Percentiles rank a stretch among this genome's conserved stretches.
Evolutionary conservation across 352 stramenopile genomes (phyloP).

Genomic region (Saprolegnia parasitica): DNA sequence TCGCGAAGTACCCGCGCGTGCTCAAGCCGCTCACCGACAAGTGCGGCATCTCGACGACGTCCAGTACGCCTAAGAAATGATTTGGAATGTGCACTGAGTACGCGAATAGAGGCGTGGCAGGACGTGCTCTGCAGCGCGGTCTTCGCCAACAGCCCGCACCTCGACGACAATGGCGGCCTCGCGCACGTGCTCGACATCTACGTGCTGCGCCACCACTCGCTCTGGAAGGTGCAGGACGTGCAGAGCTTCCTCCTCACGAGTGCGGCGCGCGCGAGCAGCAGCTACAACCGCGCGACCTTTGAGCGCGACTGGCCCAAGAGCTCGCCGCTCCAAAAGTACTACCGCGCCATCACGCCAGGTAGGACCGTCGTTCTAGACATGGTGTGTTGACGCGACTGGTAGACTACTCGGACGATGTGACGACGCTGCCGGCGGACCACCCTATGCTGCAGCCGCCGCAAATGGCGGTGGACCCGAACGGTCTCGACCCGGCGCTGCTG

Average conservation of each 20-base stretch:
- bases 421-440: slow-evolving; percentile 72
- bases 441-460: slow-evolving; percentile 69
- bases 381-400: background rate
- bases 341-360: slow-evolving; percentile 59
- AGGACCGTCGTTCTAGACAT: too few species aligned
- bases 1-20: slow-evolving; percentile 65
- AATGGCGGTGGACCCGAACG: slow-evolving; percentile 52
- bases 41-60: slow-evolving; percentile 60
- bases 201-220: slow-evolving; percentile 61
- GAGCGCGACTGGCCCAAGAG: slow-evolving; percentile 45
- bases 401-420: slow-evolving; percentile 87
- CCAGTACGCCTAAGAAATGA: slow-evolving; percentile 50
- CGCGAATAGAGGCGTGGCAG: slow-evolving; percentile 52
- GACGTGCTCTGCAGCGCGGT: slow-evolving; percentile 63
- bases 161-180: slow-evolving; percentile 54
- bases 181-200: slow-evolving; percentile 80
- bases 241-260: slow-evolving; percentile 61
- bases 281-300: slow-evolving; percentile 37
- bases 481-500: slow-evolving; percentile 23
- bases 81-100: background rate
- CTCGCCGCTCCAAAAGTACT: slow-evolving; percentile 62
- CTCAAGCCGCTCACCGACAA: slow-evolving; percentile 72
- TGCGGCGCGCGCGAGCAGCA: slow-evolving; percentile 60
- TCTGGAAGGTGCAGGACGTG: slow-evolving; percentile 82
- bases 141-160: slow-evolving; percentile 64